Evolutionary conservation across 352 stramenopile genomes (phyloP).

Genomic region (Globisporangium iwayamae): DNA sequence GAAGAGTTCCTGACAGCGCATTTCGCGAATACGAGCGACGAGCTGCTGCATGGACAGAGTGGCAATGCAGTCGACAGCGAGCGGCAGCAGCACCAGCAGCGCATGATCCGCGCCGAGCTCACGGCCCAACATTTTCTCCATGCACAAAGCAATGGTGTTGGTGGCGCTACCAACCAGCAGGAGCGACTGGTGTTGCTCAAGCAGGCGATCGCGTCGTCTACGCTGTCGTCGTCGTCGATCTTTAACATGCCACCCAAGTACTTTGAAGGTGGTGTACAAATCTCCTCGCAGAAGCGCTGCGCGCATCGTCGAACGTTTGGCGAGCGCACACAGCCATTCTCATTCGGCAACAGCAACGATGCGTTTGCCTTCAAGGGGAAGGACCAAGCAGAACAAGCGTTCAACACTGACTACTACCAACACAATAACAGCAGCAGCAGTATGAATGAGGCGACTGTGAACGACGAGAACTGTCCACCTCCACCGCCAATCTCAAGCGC

Average conservation of each 20-base stretch:
- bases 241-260: constrained; percentile 42
- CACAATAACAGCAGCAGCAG: neutral
- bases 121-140: constrained; percentile 17
- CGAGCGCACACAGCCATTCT: constrained; percentile 46
- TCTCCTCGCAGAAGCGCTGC: constrained; percentile 37
- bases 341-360: constrained; percentile 23
- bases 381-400: neutral
- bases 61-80: constrained; percentile 7
- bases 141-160: neutral
- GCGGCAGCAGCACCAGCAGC: constrained; percentile 19
- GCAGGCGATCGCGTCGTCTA: constrained; percentile 13
- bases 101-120: constrained; percentile 15
- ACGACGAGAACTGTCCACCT: neutral
- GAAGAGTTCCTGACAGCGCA: constrained; percentile 34
- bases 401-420: neutral
- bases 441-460: neutral
- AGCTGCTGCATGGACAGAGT: neutral
- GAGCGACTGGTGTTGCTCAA: constrained; percentile 16
- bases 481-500: neutral
- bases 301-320: constrained; percentile 61
- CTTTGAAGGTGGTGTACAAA: constrained; percentile 28
- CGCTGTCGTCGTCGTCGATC: constrained; percentile 13
- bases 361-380: constrained; percentile 13
- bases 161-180: neutral
- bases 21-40: constrained; percentile 12